A percentile compares a stretch with the other conserved stretches of the same genome.
Evolutionary conservation across 176 grass and related monocot species (phyloP).

Genomic region (Carex kokanica): DNA sequence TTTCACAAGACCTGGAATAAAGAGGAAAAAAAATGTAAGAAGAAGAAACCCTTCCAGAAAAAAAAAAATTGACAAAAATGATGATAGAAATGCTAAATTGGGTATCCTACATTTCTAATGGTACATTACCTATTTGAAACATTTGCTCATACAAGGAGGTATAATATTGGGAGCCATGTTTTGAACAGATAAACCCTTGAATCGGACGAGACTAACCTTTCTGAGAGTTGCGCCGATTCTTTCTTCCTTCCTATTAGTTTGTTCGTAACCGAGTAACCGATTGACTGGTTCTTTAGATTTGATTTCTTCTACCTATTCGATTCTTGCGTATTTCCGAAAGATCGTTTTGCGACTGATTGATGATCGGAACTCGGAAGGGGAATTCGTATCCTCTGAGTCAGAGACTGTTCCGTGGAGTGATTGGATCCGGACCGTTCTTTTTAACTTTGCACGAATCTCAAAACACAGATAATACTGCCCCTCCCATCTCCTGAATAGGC

Average conservation of each 20-base stretch:
- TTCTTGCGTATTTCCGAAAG: background rate
- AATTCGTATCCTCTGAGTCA: no score
- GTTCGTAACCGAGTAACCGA: no score
- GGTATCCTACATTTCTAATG: background rate
- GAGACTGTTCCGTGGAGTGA: no score
- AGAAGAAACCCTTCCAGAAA: background rate
- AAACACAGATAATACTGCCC: no score
- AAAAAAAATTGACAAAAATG: background rate
- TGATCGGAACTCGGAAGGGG: background rate
- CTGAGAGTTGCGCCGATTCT: no score
- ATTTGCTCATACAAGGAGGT: background rate
- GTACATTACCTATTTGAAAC: background rate
- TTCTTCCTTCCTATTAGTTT: no score
- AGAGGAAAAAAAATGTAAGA: background rate
- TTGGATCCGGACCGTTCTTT: no score
- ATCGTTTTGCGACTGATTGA: background rate
- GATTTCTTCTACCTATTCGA: background rate
- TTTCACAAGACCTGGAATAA: background rate
- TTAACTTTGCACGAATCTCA: no score
- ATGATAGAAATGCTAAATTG: background rate
- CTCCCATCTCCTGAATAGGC: no score
- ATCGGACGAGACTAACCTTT: no score
- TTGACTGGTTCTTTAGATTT: no score
- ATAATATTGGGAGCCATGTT: background rate
- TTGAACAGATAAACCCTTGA: no score